Conservation (phyloP, 1,284 basidiomycete species). For the Puccinia triticina region DNA sequence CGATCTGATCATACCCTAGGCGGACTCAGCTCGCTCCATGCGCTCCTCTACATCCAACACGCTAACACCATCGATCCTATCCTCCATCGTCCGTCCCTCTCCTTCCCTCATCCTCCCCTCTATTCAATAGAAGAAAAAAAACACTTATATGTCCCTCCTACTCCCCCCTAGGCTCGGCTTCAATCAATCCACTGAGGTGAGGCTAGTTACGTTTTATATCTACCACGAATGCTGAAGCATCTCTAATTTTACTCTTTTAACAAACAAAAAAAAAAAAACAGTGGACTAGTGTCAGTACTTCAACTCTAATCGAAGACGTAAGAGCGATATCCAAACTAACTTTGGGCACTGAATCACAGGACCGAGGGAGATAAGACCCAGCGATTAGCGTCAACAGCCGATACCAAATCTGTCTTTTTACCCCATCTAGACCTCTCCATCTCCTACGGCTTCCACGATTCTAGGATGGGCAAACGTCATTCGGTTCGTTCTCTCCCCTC, state of each 20-base stretch:
- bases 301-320: background rate
- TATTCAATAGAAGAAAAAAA: no score
- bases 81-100: slow-evolving; percentile 25
- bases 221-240: background rate
- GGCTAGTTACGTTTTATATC: background rate
- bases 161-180: slow-evolving; percentile 14
- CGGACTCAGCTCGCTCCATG: slow-evolving; percentile 6
- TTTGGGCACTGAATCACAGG: background rate
- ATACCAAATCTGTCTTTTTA: slow-evolving; percentile 39
- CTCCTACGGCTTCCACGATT: slow-evolving; percentile 44
- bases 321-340: background rate
- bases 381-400: slow-evolving; percentile 30
- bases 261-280: background rate
- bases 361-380: slow-evolving; percentile 22
- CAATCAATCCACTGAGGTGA: slow-evolving; percentile 41
- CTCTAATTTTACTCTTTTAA: background rate
- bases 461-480: slow-evolving; percentile 40
- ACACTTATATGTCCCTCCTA: background rate
- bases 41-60: slow-evolving; percentile 25
- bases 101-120: background rate
- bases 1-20: slow-evolving; percentile 21
- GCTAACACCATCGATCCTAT: background rate
- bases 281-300: slow-evolving; percentile 46
- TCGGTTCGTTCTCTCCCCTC: background rate
- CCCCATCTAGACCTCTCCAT: slow-evolving; percentile 21